Evolutionary conservation across 1,284 basidiomycete genomes (phyloP).

Genomic region (Trichosporon sp.): DNA sequence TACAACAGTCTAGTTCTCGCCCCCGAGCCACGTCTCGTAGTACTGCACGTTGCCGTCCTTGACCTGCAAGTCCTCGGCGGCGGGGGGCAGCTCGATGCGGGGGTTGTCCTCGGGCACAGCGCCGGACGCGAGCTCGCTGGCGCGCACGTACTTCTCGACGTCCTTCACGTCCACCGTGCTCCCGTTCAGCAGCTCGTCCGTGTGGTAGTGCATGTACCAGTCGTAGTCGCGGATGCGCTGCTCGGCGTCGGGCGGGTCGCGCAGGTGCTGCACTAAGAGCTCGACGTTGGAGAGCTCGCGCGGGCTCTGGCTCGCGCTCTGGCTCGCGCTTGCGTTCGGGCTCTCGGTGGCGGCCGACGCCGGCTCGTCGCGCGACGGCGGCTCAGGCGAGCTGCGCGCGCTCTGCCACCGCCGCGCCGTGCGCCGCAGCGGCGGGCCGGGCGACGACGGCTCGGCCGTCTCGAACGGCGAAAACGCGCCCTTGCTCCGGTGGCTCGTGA

Average conservation of each 20-base stretch:
- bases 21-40: slow-evolving; percentile 30
- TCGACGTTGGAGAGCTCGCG: slow-evolving; percentile 48
- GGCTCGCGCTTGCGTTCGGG: too few species aligned
- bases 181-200: slow-evolving; percentile 40
- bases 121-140: slow-evolving; percentile 40
- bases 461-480: slow-evolving; percentile 43
- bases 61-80: slow-evolving; percentile 1
- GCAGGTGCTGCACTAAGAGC: slow-evolving; percentile 58
- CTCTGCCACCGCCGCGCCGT: slow-evolving; percentile 40
- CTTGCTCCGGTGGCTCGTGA: slow-evolving; percentile 35
- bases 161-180: slow-evolving; percentile 50
- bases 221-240: slow-evolving; percentile 67
- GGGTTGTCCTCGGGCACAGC: slow-evolving; percentile 30
- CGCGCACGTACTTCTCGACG: slow-evolving; percentile 46
- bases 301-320: neutral
- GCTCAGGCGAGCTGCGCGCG: neutral
- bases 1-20: neutral
- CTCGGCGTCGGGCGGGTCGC: slow-evolving; percentile 56
- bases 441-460: slow-evolving; percentile 2
- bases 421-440: slow-evolving; percentile 14
- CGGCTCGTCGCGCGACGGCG: neutral
- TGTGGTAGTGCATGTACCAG: slow-evolving; percentile 56
- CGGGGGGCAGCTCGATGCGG: neutral
- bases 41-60: slow-evolving; percentile 21
- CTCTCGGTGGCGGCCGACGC: too few species aligned